These are phyloP conservation scores for Boletus bicolor DNA, from an alignment of 768 basidiomycete genomes.

Conservation along the genomic window DNA sequence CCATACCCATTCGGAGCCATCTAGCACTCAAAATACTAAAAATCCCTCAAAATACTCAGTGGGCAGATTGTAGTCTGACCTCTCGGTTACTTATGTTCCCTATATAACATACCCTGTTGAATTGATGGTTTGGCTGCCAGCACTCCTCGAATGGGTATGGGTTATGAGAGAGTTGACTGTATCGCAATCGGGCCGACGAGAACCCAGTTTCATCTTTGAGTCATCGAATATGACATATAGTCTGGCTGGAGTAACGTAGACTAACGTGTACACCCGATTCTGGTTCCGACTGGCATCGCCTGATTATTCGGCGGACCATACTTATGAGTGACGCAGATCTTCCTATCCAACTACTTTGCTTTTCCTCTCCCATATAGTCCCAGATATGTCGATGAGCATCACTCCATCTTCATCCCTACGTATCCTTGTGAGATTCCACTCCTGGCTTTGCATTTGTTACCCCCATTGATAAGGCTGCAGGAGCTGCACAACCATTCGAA, in stretches of 20 bases:
- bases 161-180: too few relatives aligned
- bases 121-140: too few relatives aligned
- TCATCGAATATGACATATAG: not conserved
- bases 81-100: too few relatives aligned
- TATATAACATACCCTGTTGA: too few relatives aligned
- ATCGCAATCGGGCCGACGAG: not conserved
- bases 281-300: not conserved
- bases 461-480: not conserved
- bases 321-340: not conserved
- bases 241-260: not conserved
- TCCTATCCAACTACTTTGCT: not conserved
- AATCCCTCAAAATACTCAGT: too few relatives aligned
- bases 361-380: not conserved
- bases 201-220: not conserved
- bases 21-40: too few relatives aligned
- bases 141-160: too few relatives aligned
- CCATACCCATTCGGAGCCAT: too few relatives aligned
- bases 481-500: not conserved
- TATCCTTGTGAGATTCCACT: not conserved
- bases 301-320: not conserved
- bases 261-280: not conserved
- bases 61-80: too few relatives aligned
- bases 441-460: not conserved
- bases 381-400: conserved; percentile 9
- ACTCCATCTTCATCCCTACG: conserved; percentile 15